Evolutionary conservation across 2,329 filamentous ascomycete genomes (phyloP), one percentile per base, ranked within the genome.

Genomic region (Reticulascus tulasneorum): DNA sequence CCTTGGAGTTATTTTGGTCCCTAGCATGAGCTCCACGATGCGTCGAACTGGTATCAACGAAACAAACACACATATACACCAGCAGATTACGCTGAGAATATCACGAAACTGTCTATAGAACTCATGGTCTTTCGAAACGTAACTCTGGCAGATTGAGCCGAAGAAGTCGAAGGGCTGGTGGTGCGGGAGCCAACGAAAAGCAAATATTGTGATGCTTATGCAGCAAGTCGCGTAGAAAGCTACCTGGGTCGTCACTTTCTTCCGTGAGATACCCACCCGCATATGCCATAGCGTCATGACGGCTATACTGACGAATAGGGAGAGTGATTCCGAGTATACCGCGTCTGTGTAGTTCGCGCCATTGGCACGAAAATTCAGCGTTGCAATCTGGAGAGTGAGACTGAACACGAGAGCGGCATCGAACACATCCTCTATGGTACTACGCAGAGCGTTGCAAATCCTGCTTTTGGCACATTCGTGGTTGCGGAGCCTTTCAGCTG

Each of bases 341-440:
- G 25, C 30, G 20, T 33, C 30, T 4, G 21, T 23, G 4, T 16
- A 9, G 6, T 15, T 33, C 7, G 30, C 30, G 12, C 30, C 21
- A 7, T 23, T 21, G 9, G 21, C 21, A 9, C 30, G 30, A 12
- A 33, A 33, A 23, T 24, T 23, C 21, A 33, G 21, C 15, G 21
- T 33, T 17, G 30, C 30, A 9, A 33, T 15, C 13, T 24, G 20
- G 6, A 33, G 30, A 13, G 30, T 16, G 9, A 33, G 15, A 12
- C 30, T 23, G 20, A 33, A 33, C 13, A 33, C 30, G 20, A 33
- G 30, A 5, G 30, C 25, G 13, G 30, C 21, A 17, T 33, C 21
- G 20, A 23, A 33, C 15, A 23, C 20, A 23, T 33, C 30, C 16
- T 33, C 30, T 9, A 24, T 33, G 3, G 21, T 23, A 17, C 30